Evolutionary conservation across 192 early-diverging fungal species (phyloP), one percentile per base, ranked within the genome.

Genomic region (Mortierella hygrophila): DNA sequence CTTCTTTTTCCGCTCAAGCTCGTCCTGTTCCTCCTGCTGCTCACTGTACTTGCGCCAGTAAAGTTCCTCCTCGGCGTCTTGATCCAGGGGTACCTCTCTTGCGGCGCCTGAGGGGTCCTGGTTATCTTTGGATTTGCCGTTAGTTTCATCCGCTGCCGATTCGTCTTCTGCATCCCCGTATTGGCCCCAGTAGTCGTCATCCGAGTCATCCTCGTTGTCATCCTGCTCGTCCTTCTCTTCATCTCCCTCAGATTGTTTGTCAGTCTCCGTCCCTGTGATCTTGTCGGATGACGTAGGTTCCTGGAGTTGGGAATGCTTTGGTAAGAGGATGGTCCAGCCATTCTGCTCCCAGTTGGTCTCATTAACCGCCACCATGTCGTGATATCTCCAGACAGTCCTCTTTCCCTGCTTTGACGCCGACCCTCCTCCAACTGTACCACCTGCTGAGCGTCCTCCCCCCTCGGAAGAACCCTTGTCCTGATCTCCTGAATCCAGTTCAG

Each of bases 151-250:
- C 5, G 70, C 68, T 54, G 75, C 49, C 29, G 77, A 29, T n/a
- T 69, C 54, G n/a, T 85, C 78, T 13, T 72, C 70, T 21, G 37
- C 37, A 46, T 82, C 80, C 9, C 76, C 73, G 29, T 85, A 85
- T 18, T 85, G 83, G 32, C 83, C 83, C 83, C 83, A 85, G 37
- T 85, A 85, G 23, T 85, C 78, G 35, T 80, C 78, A 29, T 85
- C 83, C 57, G 76, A 74, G 60, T 80, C 78, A 20, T 74, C 52
- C 5, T 68, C 69, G 6, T 40, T 77, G 9, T 38, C 54, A 7
- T 29, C 55, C 7, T 68, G 38, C 32, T 49, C 82, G 1, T 76
- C 46, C 1, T 86, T 60, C 41, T 74, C 35, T 21, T 55, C 37
- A 0, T 49, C 60, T 6, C 23, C 47, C 7, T 72, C 37, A 3